Percentiles rank a stretch among this genome's conserved stretches.
These are phyloP conservation scores for Cyberlindnera japonica DNA, from an alignment of 805 yeast genomes.

Conservation along the genomic window DNA sequence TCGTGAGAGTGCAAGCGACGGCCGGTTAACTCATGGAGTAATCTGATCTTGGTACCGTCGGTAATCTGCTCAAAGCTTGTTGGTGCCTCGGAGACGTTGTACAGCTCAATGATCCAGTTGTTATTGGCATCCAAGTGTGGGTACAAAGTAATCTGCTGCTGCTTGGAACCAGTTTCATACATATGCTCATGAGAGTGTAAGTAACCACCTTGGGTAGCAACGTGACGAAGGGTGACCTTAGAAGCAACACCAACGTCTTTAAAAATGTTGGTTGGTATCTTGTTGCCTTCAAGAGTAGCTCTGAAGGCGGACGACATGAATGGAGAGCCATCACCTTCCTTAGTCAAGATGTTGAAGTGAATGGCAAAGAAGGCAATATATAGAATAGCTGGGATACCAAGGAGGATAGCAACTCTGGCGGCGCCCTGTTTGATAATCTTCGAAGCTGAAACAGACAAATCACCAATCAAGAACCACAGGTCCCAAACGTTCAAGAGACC, in stretches of 20 bases:
- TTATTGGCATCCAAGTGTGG: constrained; percentile 77
- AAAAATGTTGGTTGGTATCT: constrained; percentile 52
- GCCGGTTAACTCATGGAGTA: constrained; percentile 52
- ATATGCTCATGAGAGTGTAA: constrained; percentile 73
- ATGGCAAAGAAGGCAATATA: constrained; percentile 58
- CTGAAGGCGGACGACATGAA: constrained; percentile 74
- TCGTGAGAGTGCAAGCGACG: constrained; percentile 82
- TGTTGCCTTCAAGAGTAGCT: constrained; percentile 55
- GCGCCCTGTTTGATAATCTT: constrained; percentile 44
- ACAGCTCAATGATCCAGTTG: constrained; percentile 67
- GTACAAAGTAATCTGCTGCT: constrained; percentile 77
- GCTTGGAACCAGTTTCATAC: constrained; percentile 77
- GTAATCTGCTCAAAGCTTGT: constrained; percentile 56
- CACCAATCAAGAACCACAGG: constrained; percentile 72
- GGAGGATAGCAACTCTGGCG: constrained; percentile 47
- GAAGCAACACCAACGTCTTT: constrained; percentile 77
- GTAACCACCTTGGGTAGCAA: constrained; percentile 73
- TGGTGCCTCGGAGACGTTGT: constrained; percentile 55
- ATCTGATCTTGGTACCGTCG: constrained; percentile 69
- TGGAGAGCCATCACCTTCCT: constrained; percentile 69
- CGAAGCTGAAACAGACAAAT: constrained; percentile 47
- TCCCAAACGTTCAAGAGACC: constrained; percentile 59
- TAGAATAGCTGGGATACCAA: constrained; percentile 55
- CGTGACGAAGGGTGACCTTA: constrained; percentile 59
- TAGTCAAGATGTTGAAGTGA: constrained; percentile 54